Evolutionary conservation across 495 filamentous ascomycete species (phyloP), one percentile per base, ranked within the genome.

Genomic region (Aspergillus homomorphus): DNA sequence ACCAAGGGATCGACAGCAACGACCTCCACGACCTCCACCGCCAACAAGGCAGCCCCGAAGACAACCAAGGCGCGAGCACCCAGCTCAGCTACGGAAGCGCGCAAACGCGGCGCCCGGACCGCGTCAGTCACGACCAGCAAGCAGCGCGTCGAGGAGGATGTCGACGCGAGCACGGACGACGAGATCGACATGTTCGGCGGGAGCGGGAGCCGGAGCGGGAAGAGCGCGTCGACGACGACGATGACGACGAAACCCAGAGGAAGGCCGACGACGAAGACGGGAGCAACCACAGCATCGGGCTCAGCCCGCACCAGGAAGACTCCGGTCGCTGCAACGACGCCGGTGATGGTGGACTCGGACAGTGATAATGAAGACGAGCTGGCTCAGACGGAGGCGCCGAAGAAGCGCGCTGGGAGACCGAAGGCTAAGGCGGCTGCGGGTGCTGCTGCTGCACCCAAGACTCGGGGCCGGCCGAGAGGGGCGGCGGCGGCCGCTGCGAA

Each of bases 81-180:
- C 9, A 66, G 57, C 1, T 30, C 62, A 7, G 59, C 65, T 0
- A 45, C 64, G 8, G 50, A 64, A 26, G 33, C 51, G 1, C 62
- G 59, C 16, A 63, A 61, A 45, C 46, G 60, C 24, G 55, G 26
- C 33, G 54, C 45, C 6, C 53, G 56, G 4, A 38, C 23, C 22
- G 48, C 38, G 7, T 45, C 54, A 26, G 28, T 53, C 22, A 28
- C 57, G 15, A 30, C 54, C n/a, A 42, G 22, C 19, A 48, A 48
- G 28, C 33, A 12, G 15, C 41, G 22, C 12, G 50, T 49, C 28
- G 61, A 68, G 9, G 55, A 53, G 0, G 68, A 69, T 15, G 59
- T 66, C 1, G 74, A 74, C 22, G 74, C 66, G 18, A 62, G 71
- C 20, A 74, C 72, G 16, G 75, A 78, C 26, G 75, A 78, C 62